Evolutionary conservation across 352 stramenopile species (phyloP).

Genomic region (Phytopythium kandeliae): DNA sequence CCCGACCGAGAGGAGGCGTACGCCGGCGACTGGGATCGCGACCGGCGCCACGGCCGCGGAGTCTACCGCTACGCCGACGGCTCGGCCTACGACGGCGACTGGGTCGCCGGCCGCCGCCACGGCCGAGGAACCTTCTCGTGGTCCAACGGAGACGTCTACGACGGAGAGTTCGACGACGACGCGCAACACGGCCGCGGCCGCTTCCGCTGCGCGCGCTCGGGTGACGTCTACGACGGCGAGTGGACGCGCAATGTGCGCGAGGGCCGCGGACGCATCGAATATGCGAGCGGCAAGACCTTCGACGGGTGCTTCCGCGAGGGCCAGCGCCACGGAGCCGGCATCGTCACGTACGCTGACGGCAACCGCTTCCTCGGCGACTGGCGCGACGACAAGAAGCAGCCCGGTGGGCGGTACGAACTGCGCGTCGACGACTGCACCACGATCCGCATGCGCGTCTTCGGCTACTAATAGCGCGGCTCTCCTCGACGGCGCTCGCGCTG

Average conservation of each 20-base stretch:
- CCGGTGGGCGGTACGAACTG: constrained; percentile 65
- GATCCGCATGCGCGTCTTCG: constrained; percentile 34
- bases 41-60: constrained; percentile 55
- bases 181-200: constrained; percentile 76
- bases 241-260: constrained; percentile 83
- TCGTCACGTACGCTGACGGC: constrained; percentile 79
- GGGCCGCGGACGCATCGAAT: constrained; percentile 66
- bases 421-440: too few species aligned
- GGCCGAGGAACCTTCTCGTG: constrained; percentile 79
- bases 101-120: constrained; percentile 55
- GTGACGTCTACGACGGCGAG: constrained; percentile 67
- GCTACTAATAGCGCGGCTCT: constrained; percentile 17
- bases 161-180: constrained; percentile 71
- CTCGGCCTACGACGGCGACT: constrained; percentile 60
- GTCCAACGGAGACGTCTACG: constrained; percentile 82
- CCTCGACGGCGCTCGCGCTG: too few species aligned
- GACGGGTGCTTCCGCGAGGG: constrained; percentile 81
- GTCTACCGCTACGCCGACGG: constrained; percentile 60
- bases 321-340: constrained; percentile 59
- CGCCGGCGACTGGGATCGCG: constrained; percentile 61
- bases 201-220: constrained; percentile 42
- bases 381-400: constrained; percentile 84
- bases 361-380: constrained; percentile 85
- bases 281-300: constrained; percentile 80
- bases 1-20: constrained; percentile 63